Evolutionary conservation across 2,329 filamentous ascomycete genomes (phyloP).

Genomic region (Aspergillus sp.): DNA sequence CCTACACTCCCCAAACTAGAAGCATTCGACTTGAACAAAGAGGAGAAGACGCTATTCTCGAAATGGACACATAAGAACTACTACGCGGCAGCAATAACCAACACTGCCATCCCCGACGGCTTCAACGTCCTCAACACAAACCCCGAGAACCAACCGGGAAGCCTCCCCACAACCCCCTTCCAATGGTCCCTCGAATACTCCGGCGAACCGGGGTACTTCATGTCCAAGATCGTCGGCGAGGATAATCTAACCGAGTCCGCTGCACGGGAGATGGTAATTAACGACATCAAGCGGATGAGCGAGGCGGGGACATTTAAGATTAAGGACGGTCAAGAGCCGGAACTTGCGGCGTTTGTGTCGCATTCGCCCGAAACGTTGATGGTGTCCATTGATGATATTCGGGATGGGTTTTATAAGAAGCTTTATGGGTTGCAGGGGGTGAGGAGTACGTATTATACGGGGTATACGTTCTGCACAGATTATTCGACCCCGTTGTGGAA

Average conservation of each 20-base stretch:
- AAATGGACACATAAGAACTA: conserved; percentile 41
- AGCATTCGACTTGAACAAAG: conserved; percentile 37
- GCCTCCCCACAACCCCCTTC: conserved; percentile 23
- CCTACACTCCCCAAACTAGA: conserved; percentile 28
- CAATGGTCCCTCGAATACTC: conserved; percentile 12
- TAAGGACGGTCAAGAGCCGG: conserved; percentile 15
- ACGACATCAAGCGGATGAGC: conserved; percentile 18
- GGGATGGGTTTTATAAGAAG: conserved; percentile 42
- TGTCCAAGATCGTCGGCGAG: conserved; percentile 12
- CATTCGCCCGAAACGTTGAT: conserved; percentile 41
- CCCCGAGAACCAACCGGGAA: conserved; percentile 24
- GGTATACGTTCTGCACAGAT: conserved; percentile 35
- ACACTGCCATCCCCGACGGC: conserved; percentile 37
- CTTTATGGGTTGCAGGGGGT: conserved; percentile 46
- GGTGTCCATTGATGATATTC: conserved; percentile 35
- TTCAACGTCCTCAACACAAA: conserved; percentile 27
- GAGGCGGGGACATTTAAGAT: conserved; percentile 4
- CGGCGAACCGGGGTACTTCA: conserved; percentile 13
- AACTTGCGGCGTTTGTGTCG: conserved; percentile 35
- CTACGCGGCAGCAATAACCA: conserved; percentile 40
- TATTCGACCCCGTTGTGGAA: conserved; percentile 24
- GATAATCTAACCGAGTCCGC: conserved; percentile 25
- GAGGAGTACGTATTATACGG: conserved; percentile 48
- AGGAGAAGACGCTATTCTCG: conserved; percentile 36
- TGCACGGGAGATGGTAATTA: conserved; percentile 9